These are phyloP conservation scores for Oryza meyeriana DNA, from an alignment of 176 grass and related monocot species.

Conservation along the genomic window DNA sequence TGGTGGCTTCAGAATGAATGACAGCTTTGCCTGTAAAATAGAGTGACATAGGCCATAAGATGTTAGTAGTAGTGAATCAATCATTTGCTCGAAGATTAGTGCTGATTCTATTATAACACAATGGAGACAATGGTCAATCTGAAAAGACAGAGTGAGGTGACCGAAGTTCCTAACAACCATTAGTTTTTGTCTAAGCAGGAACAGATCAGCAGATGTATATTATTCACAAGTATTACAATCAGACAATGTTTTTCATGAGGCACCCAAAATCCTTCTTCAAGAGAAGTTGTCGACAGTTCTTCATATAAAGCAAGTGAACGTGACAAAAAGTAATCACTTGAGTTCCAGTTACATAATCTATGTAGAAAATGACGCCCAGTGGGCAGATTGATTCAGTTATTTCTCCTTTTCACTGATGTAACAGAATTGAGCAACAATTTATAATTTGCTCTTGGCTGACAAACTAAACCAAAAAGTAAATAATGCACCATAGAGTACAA, in stretches of 20 bases:
- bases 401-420: not conserved
- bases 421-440: not conserved
- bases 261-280: not conserved
- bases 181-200: not conserved
- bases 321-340: slow-evolving; percentile 8
- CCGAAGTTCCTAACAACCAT: not conserved
- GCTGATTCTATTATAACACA: not conserved
- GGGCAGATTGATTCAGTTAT: not conserved
- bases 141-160: not conserved
- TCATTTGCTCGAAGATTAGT: not conserved
- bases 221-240: not conserved
- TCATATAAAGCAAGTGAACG: not conserved
- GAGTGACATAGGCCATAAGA: not conserved
- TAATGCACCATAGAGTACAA: slow-evolving; percentile 4
- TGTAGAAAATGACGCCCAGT: not conserved
- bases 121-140: not conserved
- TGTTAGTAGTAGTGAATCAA: not conserved
- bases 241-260: slow-evolving; percentile 4
- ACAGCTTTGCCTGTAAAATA: slow-evolving; percentile 75
- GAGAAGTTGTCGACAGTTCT: not conserved
- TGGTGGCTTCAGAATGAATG: slow-evolving; percentile 74
- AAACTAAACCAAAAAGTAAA: not conserved
- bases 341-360: not conserved
- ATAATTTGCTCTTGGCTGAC: not conserved
- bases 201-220: not conserved